Base-by-base conservation (phyloP, 148 eudicot species). In the Bassia scoparia region DNA sequence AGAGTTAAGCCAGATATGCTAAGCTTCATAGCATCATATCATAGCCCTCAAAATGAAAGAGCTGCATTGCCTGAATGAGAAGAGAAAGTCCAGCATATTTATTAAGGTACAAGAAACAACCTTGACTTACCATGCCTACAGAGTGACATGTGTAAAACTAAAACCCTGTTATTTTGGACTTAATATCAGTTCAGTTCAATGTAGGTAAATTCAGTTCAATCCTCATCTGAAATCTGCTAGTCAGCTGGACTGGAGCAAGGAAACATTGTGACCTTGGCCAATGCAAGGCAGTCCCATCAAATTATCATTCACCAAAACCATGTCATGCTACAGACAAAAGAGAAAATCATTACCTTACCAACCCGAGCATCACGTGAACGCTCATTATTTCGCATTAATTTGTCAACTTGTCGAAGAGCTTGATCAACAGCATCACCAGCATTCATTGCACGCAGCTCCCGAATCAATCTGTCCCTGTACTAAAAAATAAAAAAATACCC, bases 391-490 rank as follows among this genome's bases (percentile, higher is more conserved):
- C 79, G 89, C 77, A 88, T 79, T 63, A 88, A 80, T 81, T 95
- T 95, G 70, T 95, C 98, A 74, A 88, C 86, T 77, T 91, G 96
- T 27, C 99, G 85, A 41, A 92, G 81, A 79, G 83, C 96, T 78
- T 89, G 99, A 84, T 95, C 99, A 64, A 87, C 99, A 11, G 99
- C 99, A 76, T 95, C 99, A 61, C 96, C 96, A 79, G 99, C 99
- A 83, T 87, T 90, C 89, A 95, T 88, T 73, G 80, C 84, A 41
- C 92, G 87, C 44, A 95, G 81, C 61, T 80, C 80, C 68, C 87
- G 84, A 41, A 95, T 75, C 81, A 95, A 76, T 79, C 79, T 89
- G 34, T 95, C 99, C 85, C 97, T 91, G 71, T 96, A 88, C 99
- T 95, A 84, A 61, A 75, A 66, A 70, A 23, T 66, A 64, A 69